Base-by-base conservation (phyloP, 1,139 yeast genomes). In the Suhomyces yuchorum region DNA sequence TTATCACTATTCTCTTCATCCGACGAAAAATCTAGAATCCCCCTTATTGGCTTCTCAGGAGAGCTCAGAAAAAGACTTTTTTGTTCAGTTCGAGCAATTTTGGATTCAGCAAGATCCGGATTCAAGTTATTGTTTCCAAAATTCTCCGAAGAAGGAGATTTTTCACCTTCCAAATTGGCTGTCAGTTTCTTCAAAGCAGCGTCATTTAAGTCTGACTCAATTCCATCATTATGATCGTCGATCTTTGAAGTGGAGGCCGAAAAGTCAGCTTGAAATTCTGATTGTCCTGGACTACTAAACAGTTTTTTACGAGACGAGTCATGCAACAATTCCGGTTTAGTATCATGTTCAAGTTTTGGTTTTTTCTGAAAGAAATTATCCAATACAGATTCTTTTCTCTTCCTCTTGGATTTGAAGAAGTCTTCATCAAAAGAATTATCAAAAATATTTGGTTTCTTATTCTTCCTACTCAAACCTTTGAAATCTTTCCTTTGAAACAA, bases 241-340 rank as follows among this genome's bases (percentile, higher is more conserved):
- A 40, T n/a, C n/a, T n/a, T n/a, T 36, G 18, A 39, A 33, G 66
- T 60, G 1, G 65, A 59, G 1, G 52, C 61, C 11, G 66, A 63
- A 8, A 61, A 50, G 47, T 60, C 60, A 2, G 62, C 55, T 6
- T 63, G 63, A 20, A 61, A 47, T 8, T 43, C 43, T 19, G 50
- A 51, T 20, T 52, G 56, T 12, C 58, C 51, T 1, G 62, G 63
- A 26, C 53, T 48, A 35, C 39, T 23, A 8, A 14, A 8, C 7
- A 12, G 18, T 8, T 37, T 23, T 15, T 11, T 4, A 20, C 23
- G 2, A 23, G 39, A 23, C 3, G 19, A 14, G 3, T 23, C 19
- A 11, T 6, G 19, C 3, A 37, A 11, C 4, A 23, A 23, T 23
- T 37, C 17, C 7, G 28, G 18, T n/a, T 9, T 4, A 3, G 34